Base-by-base conservation (phyloP, 148 eudicot species). In the Vaccinium corymbosum region DNA sequence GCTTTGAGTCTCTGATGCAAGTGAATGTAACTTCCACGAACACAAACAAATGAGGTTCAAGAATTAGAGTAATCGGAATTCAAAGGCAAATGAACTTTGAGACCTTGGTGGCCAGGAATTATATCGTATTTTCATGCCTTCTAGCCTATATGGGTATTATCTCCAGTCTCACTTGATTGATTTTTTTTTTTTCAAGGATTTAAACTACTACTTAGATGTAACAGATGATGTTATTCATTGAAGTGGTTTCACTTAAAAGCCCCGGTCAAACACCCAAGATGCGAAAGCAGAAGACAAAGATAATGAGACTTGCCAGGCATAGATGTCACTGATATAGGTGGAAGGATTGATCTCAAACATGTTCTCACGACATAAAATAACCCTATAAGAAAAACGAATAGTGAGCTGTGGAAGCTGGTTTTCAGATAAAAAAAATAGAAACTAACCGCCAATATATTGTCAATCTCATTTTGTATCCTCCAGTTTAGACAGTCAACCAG, bases 401-500 rank as follows among this genome's bases (percentile, higher is more conserved):
- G 50, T 16, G 29, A 25, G 46, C 49, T 29, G 22, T 64, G 52
- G n/a, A 27, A 74, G 75, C 32, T 74, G 52, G 76, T 17, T 42
- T 82, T 35, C 77, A 77, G 22, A 76, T 55, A 71, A 80, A 57
- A 29, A 29, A 62, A 17, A n/a, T 17, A 50, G 61, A 83, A 85
- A 90, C 98, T 90, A 81, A 97, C 99, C 80, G 91, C 76, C 85
- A 97, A 84, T 81, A 97, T 95, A 55, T 87, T 78, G 87, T 94
- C 99, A 73, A 96, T 96, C 85, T 96, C 97, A 87, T 92, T 96
- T 88, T 94, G 91, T 86, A 96, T 93, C 92, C 98, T 93, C 99
- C 99, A 94, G 79, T 91, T 91, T 85, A 96, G 89, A 83, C 93
- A 89, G 74, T 96, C 98, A 71, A 89, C 84, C 83, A 96, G 91